Percentiles rank a stretch among this genome's conserved stretches.
Evolutionary conservation across 78 protist genomes (phyloP).

Genomic region (Dictyostelium brefeldianum): DNA sequence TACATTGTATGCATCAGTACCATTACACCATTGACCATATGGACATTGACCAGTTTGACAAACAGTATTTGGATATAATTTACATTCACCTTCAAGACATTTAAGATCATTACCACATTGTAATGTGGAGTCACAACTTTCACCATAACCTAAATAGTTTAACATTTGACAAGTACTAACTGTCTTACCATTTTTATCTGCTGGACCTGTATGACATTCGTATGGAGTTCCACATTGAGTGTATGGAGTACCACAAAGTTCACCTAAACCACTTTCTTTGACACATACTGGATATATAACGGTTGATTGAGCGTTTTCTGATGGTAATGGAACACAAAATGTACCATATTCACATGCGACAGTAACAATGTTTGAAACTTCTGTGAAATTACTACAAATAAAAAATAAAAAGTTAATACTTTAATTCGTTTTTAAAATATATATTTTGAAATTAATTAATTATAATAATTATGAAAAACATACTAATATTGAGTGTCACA

Average conservation of each 20-base stretch:
- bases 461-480: background rate
- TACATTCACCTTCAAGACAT: background rate
- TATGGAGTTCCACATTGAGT: background rate
- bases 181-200: background rate
- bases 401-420: too few relatives aligned
- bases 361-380: background rate
- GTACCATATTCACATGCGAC: background rate
- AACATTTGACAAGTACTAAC: background rate
- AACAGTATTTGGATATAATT: background rate
- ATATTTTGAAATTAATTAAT: too few relatives aligned
- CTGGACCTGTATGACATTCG: background rate
- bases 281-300: background rate
- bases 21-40: slow-evolving; percentile 11
- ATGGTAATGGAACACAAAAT: background rate
- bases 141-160: slow-evolving; percentile 13
- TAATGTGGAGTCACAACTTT: background rate
- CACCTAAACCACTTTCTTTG: background rate
- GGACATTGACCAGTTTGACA: background rate
- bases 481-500: background rate
- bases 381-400: too few relatives aligned
- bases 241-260: background rate
- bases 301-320: background rate
- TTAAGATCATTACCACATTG: background rate
- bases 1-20: background rate
- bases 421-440: too few relatives aligned